These are phyloP conservation scores for Protostelium mycophagum DNA, from an alignment of 78 protist genomes.

Conservation along the genomic window DNA sequence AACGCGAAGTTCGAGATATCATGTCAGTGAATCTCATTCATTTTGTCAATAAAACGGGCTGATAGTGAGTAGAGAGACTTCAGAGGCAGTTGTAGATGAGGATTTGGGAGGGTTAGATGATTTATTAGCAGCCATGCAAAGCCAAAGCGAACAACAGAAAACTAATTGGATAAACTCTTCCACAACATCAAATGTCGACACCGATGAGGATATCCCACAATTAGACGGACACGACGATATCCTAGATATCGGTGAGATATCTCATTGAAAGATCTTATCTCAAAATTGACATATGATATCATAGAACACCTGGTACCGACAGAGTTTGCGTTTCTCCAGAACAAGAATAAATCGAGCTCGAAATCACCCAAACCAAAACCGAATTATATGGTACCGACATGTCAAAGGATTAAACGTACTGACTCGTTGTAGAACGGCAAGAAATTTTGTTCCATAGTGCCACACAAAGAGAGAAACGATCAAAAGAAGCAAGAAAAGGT, in stretches of 20 bases:
- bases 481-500: neutral
- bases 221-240: neutral
- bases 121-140: too few relatives aligned
- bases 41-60: neutral
- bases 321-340: neutral
- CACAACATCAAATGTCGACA: too few relatives aligned
- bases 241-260: neutral
- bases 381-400: neutral
- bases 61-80: neutral
- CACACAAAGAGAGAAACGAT: neutral
- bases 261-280: too few relatives aligned
- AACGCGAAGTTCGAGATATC: slow-evolving; percentile 39
- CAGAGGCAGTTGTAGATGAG: too few relatives aligned
- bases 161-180: too few relatives aligned
- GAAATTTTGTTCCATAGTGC: neutral
- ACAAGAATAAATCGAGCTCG: neutral
- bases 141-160: too few relatives aligned
- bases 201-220: neutral
- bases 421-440: neutral
- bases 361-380: too few relatives aligned
- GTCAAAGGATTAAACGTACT: neutral
- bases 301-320: neutral
- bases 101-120: too few relatives aligned
- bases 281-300: neutral
- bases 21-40: slow-evolving; percentile 8